Base-by-base conservation (phyloP, 768 basidiomycete genomes). In the Suillus americanus region DNA sequence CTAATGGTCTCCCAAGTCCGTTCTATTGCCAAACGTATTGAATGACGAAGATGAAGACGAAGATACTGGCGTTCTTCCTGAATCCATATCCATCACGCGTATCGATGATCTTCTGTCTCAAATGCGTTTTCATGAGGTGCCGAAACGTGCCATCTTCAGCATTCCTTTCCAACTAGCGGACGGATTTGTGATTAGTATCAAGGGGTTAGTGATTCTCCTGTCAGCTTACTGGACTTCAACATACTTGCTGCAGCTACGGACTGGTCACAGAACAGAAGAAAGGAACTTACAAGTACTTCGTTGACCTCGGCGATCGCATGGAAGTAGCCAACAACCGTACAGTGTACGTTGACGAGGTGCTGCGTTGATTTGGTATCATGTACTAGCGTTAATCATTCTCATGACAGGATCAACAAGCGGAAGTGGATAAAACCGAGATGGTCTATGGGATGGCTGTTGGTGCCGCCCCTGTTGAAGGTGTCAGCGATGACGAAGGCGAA, bases 261-360 rank as follows among this genome's bases (percentile, higher is more conserved):
- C 77, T 97, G 51, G 84, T 99, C 18, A 92, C 92, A 1, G 90
- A 95, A 71, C 94, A 96, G 77, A 91, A 85, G 74, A 96, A 90
- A 75, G 91, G 92, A 0, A 62, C 81, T 5, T 91, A 94, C 74
- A 90, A 86, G 72, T 92, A 94, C 71, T 95, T 97, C 65, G 85
- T 87, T 41, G 93, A 92, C 71, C 82, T 86, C 64, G 94, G 87
- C 55, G 89, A 89, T 72, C 81, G 82, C 65, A 90, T 88, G 89
- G 91, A 90, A 69, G 89, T 92, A 60, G 94, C 89, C 0, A 79
- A 82, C 50, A 82, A 82, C 60, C 86, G 86, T 71, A 92, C 93
- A 6, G 79, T 81, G 8, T 94, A 91, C 74, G 82, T 91, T 48
- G 93, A 97, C 64, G 87, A 91, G 79, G 94, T 65, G 61, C 38